These are phyloP conservation scores for Filobasidium uniguttulatum DNA, from an alignment of 1,284 basidiomycete genomes.

Conservation along the genomic window DNA sequence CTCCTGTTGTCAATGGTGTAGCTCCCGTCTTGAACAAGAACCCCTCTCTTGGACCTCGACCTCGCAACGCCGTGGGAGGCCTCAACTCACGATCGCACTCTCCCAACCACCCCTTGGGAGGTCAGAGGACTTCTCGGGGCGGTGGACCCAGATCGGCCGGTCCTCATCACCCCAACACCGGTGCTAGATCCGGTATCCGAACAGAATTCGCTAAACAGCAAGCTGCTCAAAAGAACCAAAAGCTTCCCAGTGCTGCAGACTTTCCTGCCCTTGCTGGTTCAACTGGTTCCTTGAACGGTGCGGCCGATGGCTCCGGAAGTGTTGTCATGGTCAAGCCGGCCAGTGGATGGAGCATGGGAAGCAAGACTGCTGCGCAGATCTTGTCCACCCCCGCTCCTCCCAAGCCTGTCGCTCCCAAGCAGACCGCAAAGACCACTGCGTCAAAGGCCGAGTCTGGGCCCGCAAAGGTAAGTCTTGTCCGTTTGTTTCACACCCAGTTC, in stretches of 20 bases:
- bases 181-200: conserved; percentile 14
- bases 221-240: conserved; percentile 25
- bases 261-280: conserved; percentile 34
- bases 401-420: conserved; percentile 22
- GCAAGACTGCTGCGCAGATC: conserved; percentile 37
- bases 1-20: conserved; percentile 7
- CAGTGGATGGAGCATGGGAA: conserved; percentile 20
- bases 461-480: too few relatives aligned
- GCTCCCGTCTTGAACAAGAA: neutral
- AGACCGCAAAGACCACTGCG: conserved; percentile 6
- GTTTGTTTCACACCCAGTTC: too few relatives aligned
- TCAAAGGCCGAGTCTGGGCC: conserved; percentile 2
- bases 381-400: conserved; percentile 33
- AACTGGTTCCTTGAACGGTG: conserved; percentile 13
- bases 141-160: neutral
- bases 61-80: conserved; percentile 12
- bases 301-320: too few relatives aligned
- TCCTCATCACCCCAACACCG: neutral
- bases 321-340: conserved; percentile 9
- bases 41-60: too few relatives aligned
- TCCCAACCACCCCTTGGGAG: conserved; percentile 1
- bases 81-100: conserved; percentile 15
- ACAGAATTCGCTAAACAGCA: conserved; percentile 13
- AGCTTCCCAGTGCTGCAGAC: conserved; percentile 35
- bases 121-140: neutral